Evolutionary conservation across 306 rosid genomes (phyloP), one percentile per base, ranked within the genome.

Genomic region (Prunus dulcis): DNA sequence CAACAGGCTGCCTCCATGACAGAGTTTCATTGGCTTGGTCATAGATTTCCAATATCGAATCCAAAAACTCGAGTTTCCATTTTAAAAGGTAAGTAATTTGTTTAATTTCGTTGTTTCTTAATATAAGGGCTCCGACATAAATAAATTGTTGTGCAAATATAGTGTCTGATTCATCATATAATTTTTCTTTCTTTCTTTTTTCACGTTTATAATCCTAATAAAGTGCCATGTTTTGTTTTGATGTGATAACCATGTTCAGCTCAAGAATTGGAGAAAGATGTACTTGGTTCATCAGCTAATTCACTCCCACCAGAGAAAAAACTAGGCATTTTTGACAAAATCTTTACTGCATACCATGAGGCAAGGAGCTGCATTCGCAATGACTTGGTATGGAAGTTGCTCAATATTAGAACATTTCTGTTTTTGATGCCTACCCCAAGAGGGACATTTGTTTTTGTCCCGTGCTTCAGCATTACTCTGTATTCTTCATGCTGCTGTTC

Each of bases 1-100:
- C 97, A 96, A 68, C 99, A 96, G 86, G 99, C 98, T 82, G 99
- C 97, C 67, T 92, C 99, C 78, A 89, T 96, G 99, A 92, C 98
- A 15, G 99, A 96, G 79, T 92, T 96, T 74, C 80, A 84, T 68
- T 96, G 99, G 99, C 97, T 96, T 82, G 99, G 98, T 81, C 93
- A 84, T 79, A 88, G 90, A 79, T 96, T 91, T 89, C 99, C 99
- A 67, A 73, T 88, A 71, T 92, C 99, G 56, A 96, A 92, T 86
- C 97, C 97, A 61, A 96, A 96, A 89, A 92, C 98, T 64, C 86
- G 99, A 84, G 98, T 96, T 86, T 76, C 98, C 79, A 92, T 96
- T 80, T 75, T 92, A 73, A 96, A 92, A 89, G 98, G 99, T 89
- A 65, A 67, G 93, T 83, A 27, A 23, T 50, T 69, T 63, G 55